phyloP scores from a whole-genome alignment of 2,329 filamentous ascomycete species.

The Davidsoniella virescens region DNA sequence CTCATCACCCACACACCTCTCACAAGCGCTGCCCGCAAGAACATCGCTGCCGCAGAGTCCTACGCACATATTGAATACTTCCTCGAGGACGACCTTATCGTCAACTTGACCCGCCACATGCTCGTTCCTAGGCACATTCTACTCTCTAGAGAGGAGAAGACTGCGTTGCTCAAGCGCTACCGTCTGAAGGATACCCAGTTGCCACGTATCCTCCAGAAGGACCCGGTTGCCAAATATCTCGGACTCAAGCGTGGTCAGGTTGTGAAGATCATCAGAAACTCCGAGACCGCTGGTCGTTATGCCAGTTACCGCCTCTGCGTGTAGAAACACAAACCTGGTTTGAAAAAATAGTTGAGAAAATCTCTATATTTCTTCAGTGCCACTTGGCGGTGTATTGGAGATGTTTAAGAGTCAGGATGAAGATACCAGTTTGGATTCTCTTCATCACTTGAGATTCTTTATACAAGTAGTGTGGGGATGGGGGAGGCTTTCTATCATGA shows the following conservation, averaged over 20 bases:
- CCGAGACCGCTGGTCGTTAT: conserved; percentile 89
- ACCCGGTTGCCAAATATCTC: conserved; percentile 84
- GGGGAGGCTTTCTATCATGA: not conserved
- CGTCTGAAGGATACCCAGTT: conserved; percentile 94
- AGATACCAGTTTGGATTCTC: too few relatives aligned
- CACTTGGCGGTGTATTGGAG: too few relatives aligned
- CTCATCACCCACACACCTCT: conserved; percentile 73
- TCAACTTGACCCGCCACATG: conserved; percentile 97
- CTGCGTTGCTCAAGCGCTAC: conserved; percentile 70
- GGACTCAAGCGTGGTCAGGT: conserved; percentile 84
- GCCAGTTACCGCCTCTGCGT: conserved; percentile 74
- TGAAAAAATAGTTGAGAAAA: not conserved
- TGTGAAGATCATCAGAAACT: conserved; percentile 94
- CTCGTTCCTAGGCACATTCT: conserved; percentile 87
- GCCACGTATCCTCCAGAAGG: conserved; percentile 76
- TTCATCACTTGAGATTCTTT: too few relatives aligned
- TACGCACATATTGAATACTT: conserved; percentile 83
- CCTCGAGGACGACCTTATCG: conserved; percentile 83
- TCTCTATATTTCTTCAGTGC: too few relatives aligned
- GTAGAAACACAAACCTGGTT: conserved; percentile 18
- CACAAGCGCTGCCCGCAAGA: conserved; percentile 74
- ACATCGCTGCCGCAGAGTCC: conserved; percentile 60
- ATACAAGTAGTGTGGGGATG: not conserved
- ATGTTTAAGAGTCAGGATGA: too few relatives aligned
- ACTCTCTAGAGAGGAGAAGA: conserved; percentile 80